phyloP scores from a whole-genome alignment of 148 eudicot genomes.

The Camellia sinensis region DNA sequence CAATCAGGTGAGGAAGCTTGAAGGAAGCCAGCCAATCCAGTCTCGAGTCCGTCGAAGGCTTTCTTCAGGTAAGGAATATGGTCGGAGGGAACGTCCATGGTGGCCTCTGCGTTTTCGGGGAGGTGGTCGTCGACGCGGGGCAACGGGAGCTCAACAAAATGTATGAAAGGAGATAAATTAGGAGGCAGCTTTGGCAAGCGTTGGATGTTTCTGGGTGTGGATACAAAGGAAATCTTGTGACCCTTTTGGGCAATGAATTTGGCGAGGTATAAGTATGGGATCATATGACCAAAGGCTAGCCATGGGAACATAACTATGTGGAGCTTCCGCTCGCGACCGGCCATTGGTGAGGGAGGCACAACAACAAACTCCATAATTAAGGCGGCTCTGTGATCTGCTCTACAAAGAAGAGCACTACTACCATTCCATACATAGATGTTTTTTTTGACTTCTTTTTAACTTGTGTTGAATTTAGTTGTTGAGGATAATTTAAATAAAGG shows the following conservation, averaged over 20 bases:
- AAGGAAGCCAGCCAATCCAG: constrained; percentile 17
- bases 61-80: constrained; percentile 24
- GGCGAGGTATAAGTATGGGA: constrained; percentile 29
- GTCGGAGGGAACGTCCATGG: constrained; percentile 23
- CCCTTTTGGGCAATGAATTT: constrained; percentile 29
- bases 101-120: constrained; percentile 30
- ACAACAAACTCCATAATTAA: neutral
- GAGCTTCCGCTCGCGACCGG: neutral
- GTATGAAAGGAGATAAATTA: constrained; percentile 2
- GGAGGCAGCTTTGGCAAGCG: constrained; percentile 36
- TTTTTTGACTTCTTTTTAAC: too few relatives aligned
- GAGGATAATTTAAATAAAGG: too few relatives aligned
- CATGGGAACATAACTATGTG: constrained; percentile 33
- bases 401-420: too few relatives aligned
- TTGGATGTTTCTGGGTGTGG: constrained; percentile 37
- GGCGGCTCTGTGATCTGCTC: too few relatives aligned
- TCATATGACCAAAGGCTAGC: constrained; percentile 34
- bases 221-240: constrained; percentile 29
- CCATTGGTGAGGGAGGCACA: too few relatives aligned
- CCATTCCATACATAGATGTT: too few relatives aligned
- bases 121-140: constrained; percentile 16
- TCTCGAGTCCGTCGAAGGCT: constrained; percentile 31
- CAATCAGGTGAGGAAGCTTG: constrained; percentile 23
- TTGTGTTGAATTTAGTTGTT: too few relatives aligned
- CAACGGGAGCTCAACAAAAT: constrained; percentile 18